Base-by-base conservation (phyloP, 2,329 filamentous ascomycete species). In the Calonectria naviculata region DNA sequence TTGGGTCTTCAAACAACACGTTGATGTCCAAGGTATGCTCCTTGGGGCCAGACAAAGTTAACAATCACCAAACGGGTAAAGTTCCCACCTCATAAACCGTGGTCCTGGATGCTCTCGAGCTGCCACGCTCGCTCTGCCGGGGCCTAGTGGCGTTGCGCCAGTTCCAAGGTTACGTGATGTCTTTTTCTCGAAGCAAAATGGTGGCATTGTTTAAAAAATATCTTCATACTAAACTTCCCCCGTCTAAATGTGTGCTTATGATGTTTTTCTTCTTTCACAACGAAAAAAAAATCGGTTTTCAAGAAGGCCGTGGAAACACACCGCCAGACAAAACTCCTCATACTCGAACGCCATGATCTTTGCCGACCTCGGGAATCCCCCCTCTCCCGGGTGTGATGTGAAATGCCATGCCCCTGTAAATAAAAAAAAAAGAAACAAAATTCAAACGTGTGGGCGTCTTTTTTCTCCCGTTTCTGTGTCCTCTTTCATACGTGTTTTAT, bases 401-500 rank as follows among this genome's bases (percentile, higher is more conserved):
- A 62, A 60, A 76, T 76, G 68, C 67, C 71, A 74, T 67, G 62
- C 63, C 77, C 42, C 69, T 70, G 69, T 65, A 75, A 73, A 72
- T 65, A 29, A 68, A 42, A 76, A 41, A 67, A 64, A 63, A 75
- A 73, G 71, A 63, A 29, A 68, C 42, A 76, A 41, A 67, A 64
- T 41, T 36, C 42, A 58, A 70, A 65, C 28, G 58, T 66, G 63
- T n/a, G n/a, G 36, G 38, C 26, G 15, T 47, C 47, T 49, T 24
- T 69, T 42, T 61, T 28, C 38, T 12, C 19, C 26, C 42, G 44
- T 71, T 49, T 24, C 15, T n/a, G 31, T 28, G 7, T 54, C 36
- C 49, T 49, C 36, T 46, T n/a, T 56, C 83, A 91, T 74, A 84
- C 77, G 80, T 98, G 95, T 84, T 97, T 98, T 78, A 95, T 95